Evolutionary conservation across 1,284 basidiomycete species (phyloP).

Genomic region (Moesziomyces sp.): DNA sequence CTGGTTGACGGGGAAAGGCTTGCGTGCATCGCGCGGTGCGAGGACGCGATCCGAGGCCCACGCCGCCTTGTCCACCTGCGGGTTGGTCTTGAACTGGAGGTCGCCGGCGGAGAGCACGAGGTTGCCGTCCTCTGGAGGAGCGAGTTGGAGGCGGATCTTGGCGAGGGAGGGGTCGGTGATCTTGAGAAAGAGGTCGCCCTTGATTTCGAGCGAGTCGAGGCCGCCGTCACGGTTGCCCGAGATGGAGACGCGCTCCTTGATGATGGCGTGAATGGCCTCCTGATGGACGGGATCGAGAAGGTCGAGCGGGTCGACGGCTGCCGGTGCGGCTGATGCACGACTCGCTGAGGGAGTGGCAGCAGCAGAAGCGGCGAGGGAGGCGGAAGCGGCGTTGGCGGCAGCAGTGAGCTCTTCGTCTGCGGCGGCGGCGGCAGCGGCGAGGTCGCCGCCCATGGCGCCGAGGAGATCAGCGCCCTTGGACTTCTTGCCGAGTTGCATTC

Average conservation of each 20-base stretch:
- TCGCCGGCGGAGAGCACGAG: conserved; percentile 75
- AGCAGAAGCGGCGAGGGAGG: conserved; percentile 48
- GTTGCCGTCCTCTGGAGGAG: conserved; percentile 71
- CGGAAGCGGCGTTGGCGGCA: conserved; percentile 70
- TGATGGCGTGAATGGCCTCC: conserved; percentile 84
- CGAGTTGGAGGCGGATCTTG: conserved; percentile 80
- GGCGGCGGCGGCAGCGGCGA: conserved; percentile 59
- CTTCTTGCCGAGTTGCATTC: conserved; percentile 99
- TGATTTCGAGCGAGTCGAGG: conserved; percentile 86
- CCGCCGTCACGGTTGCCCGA: conserved; percentile 89
- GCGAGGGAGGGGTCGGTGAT: conserved; percentile 81
- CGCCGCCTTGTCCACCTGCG: conserved; percentile 88
- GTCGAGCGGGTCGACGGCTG: conserved; percentile 58
- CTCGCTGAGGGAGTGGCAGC: conserved; percentile 27
- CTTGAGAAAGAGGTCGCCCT: conserved; percentile 91
- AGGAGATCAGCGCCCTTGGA: conserved; percentile 85
- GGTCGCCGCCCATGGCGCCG: conserved; percentile 78
- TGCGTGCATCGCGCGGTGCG: conserved; percentile 83
- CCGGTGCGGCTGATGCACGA: conserved; percentile 70
- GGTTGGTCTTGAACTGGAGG: conserved; percentile 93
- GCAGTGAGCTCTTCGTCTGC: conserved; percentile 68
- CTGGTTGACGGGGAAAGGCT: conserved; percentile 88
- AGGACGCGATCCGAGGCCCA: conserved; percentile 77
- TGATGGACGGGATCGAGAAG: conserved; percentile 78
- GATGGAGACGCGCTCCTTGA: conserved; percentile 85